Conservation (phyloP, 352 stramenopile genomes). For the Phytophthora citrophthora region DNA sequence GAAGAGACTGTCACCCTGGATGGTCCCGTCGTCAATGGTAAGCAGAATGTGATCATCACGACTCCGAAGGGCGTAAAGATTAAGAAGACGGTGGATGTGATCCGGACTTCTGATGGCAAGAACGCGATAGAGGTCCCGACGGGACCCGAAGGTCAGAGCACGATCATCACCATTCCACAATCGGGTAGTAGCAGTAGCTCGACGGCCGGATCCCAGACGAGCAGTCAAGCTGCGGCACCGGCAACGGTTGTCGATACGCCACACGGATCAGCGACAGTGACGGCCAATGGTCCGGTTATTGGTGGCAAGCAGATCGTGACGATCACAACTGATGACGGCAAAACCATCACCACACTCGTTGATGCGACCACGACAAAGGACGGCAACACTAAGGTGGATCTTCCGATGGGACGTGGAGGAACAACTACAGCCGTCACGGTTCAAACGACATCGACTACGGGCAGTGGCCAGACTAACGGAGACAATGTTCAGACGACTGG, state of each 20-base stretch:
- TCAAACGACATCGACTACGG: neutral
- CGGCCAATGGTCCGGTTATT: neutral
- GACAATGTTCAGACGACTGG: no score
- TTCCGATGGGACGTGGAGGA: neutral
- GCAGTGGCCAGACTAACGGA: no score
- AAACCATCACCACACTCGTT: conserved; percentile 2
- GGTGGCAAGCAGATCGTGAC: conserved; percentile 7
- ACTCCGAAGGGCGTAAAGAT: conserved; percentile 2
- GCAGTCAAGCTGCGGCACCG: no score
- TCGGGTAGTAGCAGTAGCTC: no score
- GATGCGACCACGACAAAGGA: neutral
- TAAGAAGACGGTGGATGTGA: conserved; percentile 5
- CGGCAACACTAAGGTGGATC: conserved; percentile 3
- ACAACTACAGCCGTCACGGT: conserved; percentile 11
- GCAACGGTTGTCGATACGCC: neutral
- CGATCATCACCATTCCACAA: no score
- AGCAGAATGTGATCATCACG: conserved; percentile 18
- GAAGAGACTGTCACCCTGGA: neutral
- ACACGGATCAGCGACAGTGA: conserved; percentile 6
- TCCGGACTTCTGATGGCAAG: neutral
- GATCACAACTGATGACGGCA: conserved; percentile 14
- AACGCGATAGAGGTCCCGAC: conserved; percentile 15
- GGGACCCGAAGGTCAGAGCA: neutral
- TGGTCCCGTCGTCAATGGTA: conserved; percentile 4
- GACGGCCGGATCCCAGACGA: no score